Evolutionary conservation across 2,329 filamentous ascomycete genomes (phyloP).

Genomic region (Pseudocercospora musae): DNA sequence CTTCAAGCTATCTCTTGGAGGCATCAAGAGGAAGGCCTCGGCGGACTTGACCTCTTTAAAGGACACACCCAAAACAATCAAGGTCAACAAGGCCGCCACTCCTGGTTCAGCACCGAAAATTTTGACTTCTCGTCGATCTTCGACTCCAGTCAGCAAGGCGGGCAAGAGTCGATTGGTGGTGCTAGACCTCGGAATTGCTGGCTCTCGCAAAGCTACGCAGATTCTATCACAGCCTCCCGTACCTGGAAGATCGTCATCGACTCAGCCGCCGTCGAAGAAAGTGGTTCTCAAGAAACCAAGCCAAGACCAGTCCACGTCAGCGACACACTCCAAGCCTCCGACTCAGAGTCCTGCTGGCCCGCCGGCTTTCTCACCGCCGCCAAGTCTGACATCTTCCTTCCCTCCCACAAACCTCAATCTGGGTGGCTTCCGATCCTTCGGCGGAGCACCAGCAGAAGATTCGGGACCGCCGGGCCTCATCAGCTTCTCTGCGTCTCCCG

Average conservation of each 20-base stretch:
- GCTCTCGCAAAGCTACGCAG: constrained; percentile 16
- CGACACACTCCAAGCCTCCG: background rate
- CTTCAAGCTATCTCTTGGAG: constrained; percentile 28
- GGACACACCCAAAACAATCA: constrained; percentile 28
- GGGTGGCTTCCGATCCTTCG: constrained; percentile 29
- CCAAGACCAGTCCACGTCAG: constrained; percentile 7
- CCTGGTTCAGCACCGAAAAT: constrained; percentile 13
- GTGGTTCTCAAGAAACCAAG: constrained; percentile 7
- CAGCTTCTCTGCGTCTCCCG: constrained; percentile 8
- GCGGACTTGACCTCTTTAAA: constrained; percentile 21
- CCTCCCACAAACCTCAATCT: constrained; percentile 24
- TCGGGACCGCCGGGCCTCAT: constrained; percentile 3
- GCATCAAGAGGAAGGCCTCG: constrained; percentile 29
- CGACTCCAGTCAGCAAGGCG: constrained; percentile 7
- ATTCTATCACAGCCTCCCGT: constrained; percentile 20
- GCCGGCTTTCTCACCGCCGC: constrained; percentile 8
- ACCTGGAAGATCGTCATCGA: constrained; percentile 10
- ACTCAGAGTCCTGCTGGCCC: constrained; percentile 10
- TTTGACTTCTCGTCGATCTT: constrained; percentile 2
- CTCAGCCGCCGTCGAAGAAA: constrained; percentile 9
- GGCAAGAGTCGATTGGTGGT: constrained; percentile 11
- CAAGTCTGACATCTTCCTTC: constrained; percentile 17
- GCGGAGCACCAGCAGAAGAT: constrained; percentile 7
- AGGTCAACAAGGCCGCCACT: constrained; percentile 23
- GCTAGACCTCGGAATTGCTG: constrained; percentile 16